These are phyloP conservation scores for Triticum aestivum DNA, from an alignment of 176 grass and related monocot species.

Conservation along the genomic window IWGSC_CS_RefSeq_v2.1 NC_057812.1:611949862-611950361, in stretches of 20 bases:
- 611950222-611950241: background rate
- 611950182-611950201: no score
- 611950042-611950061: background rate
- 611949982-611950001: background rate
- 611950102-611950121: no score
- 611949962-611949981: background rate
- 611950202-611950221: background rate
- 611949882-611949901: background rate
- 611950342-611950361: conserved; percentile 4
- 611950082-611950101: background rate
- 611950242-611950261: background rate
- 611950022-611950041: background rate
- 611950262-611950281: background rate
- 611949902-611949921: no score
- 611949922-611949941: background rate
- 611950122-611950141: no score
- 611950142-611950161: no score
- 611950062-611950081: background rate
- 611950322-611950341: background rate
- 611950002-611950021: background rate
- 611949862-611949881: background rate
- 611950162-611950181: no score
- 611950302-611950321: conserved; percentile 5
- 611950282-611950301: background rate
- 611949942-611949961: background rate